These are phyloP conservation scores for Paradendryphiella salina DNA, from an alignment of 2,329 filamentous ascomycete genomes.

Conservation along the genomic window DNA sequence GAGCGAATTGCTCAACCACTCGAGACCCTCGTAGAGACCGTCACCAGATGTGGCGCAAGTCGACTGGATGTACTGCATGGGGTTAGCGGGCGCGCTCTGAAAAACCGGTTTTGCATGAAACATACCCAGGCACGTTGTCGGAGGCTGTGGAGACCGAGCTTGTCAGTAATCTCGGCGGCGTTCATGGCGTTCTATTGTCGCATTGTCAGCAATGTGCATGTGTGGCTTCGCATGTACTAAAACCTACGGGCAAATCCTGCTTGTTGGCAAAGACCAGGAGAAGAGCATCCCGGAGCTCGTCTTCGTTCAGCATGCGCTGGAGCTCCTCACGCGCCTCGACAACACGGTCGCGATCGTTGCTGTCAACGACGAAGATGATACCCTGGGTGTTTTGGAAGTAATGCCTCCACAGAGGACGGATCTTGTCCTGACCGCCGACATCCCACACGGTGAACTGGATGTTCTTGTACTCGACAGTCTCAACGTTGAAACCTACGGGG, in stretches of 20 bases:
- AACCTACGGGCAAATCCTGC: slow-evolving; percentile 83
- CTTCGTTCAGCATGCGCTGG: slow-evolving; percentile 95
- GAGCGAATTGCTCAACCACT: slow-evolving; percentile 59
- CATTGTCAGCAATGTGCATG: slow-evolving; percentile 19
- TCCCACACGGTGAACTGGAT: slow-evolving; percentile 99
- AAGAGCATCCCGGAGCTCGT: slow-evolving; percentile 95
- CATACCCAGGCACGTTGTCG: slow-evolving; percentile 98
- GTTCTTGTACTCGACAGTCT: slow-evolving; percentile 98
- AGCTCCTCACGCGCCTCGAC: slow-evolving; percentile 92
- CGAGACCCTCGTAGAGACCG: slow-evolving; percentile 98
- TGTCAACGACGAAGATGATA: slow-evolving; percentile 98
- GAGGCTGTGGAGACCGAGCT: slow-evolving; percentile 98
- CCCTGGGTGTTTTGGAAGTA: slow-evolving; percentile 97
- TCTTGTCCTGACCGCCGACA: slow-evolving; percentile 98
- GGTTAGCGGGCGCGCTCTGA: slow-evolving; percentile 25
- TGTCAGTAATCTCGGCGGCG: slow-evolving; percentile 99
- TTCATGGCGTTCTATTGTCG: slow-evolving; percentile 90
- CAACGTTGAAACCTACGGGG: slow-evolving; percentile 82
- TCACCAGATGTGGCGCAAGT: slow-evolving; percentile 99
- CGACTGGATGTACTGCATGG: slow-evolving; percentile 87
- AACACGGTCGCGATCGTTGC: slow-evolving; percentile 86
- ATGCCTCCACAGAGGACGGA: slow-evolving; percentile 93
- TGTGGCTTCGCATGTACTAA: background rate
- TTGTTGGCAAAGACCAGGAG: slow-evolving; percentile 98
- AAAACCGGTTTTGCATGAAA: slow-evolving; percentile 25